Evolutionary conservation across 2,329 filamentous ascomycete genomes (phyloP).

Genomic region (Acarospora socialis): DNA sequence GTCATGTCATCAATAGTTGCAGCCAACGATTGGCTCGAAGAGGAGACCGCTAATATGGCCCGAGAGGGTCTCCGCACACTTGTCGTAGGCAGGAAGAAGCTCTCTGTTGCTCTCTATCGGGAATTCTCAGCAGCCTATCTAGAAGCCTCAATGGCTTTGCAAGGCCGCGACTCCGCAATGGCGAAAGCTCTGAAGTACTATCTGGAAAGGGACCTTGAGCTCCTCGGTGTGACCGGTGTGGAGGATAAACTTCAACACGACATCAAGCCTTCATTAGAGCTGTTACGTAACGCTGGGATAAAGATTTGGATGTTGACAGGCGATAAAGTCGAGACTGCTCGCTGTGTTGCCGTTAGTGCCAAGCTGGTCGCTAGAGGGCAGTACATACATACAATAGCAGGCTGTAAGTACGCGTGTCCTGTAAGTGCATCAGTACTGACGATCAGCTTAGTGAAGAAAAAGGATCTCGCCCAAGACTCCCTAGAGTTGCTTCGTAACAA

Average conservation of each 20-base stretch:
- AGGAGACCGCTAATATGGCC: slow-evolving; percentile 99
- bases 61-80: slow-evolving; percentile 87
- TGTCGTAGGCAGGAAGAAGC: slow-evolving; percentile 80
- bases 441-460: slow-evolving; percentile 64
- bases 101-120: slow-evolving; percentile 64
- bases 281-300: slow-evolving; percentile 90
- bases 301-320: slow-evolving; percentile 99
- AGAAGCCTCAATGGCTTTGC: slow-evolving; percentile 66
- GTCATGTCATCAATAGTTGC: slow-evolving; percentile 95
- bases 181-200: slow-evolving; percentile 63
- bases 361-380: slow-evolving; percentile 89
- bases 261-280: slow-evolving; percentile 87
- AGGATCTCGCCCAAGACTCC: slow-evolving; percentile 73
- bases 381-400: slow-evolving; percentile 86
- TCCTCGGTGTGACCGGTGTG: slow-evolving; percentile 93
- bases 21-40: slow-evolving; percentile 95
- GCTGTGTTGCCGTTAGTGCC: slow-evolving; percentile 88
- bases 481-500: slow-evolving; percentile 81
- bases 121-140: slow-evolving; percentile 64
- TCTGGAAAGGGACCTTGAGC: slow-evolving; percentile 76
- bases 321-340: slow-evolving; percentile 94
- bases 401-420: slow-evolving; percentile 28
- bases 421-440: slow-evolving; percentile 12
- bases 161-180: slow-evolving; percentile 68
- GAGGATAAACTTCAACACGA: slow-evolving; percentile 94